Base-by-base conservation (phyloP, 1,284 basidiomycete genomes). In the Phylloboletellus chloephorus region DNA sequence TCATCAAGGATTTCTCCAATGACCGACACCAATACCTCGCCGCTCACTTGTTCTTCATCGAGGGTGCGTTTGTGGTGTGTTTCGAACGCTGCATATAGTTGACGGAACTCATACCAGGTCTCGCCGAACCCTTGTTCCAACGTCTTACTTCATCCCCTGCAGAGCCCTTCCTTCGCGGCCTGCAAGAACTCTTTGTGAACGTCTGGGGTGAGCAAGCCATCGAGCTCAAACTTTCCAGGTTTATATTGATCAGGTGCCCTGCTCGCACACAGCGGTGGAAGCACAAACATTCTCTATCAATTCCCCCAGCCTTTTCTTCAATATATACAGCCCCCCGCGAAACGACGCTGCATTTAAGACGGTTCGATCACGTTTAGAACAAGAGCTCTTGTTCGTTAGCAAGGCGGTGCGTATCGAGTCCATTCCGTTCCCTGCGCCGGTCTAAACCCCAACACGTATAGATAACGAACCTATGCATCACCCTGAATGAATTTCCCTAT, bases 11-110 rank as follows among this genome's bases (percentile, higher is more conserved):
- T 65, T 95, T 92, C 58, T 72, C 76, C 7, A 65, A 68, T 43
- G 74, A 73, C 5, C 64, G 67, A 41, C 74, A 78, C 46, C 88
- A 88, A 57, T 98, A 98, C 61, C 82, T 83, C 19, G 86, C 73
- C 0, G 96, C 88, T 0, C 91, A 98, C 64, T 64, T 98, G 43
- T 97, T 96, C 74, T 98, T 98, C 64, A 74, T 95, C 39, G 96
- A 98, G 62, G 85, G 94, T 89, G 53, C 20, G 35, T 49, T 41
- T 35, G 25, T 46, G 29, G 44, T 20, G 7, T 9, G 29, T 31
- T 31, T 31, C 31, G 29, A 29, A 17, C 31, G 19, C 12, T 26
- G 9, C 16, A 21, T 17, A 34, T 30, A 43, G 17, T 20, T 47
- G 30, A 46, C 30, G 22, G 25, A 39, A 26, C 8, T 42, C 31